A percentile compares a stretch with the other conserved stretches of the same genome.
Evolutionary conservation across 352 stramenopile genomes (phyloP).

Genomic region (Globisporangium camurandrum): DNA sequence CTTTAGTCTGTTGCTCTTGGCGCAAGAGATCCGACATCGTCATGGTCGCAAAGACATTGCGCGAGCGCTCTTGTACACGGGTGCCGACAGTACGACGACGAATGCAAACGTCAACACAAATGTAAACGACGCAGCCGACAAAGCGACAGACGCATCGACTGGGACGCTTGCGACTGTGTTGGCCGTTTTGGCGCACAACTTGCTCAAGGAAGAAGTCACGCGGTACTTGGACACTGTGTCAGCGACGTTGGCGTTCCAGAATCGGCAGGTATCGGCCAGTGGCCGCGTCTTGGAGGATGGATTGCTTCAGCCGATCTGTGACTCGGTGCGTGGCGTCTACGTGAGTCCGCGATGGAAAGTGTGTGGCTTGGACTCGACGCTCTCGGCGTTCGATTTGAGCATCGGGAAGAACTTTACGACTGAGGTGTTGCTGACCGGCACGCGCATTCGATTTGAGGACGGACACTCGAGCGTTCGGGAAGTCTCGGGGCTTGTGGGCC

Average conservation of each 20-base stretch:
- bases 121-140: slow-evolving; percentile 21
- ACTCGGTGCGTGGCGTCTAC: slow-evolving; percentile 76
- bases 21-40: slow-evolving; percentile 74
- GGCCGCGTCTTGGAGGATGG: slow-evolving; percentile 70
- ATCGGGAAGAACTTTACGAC: slow-evolving; percentile 83
- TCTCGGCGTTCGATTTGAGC: slow-evolving; percentile 72
- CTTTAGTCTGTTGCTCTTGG: slow-evolving; percentile 60
- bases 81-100: slow-evolving; percentile 8
- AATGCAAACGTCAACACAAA: not conserved
- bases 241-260: slow-evolving; percentile 52
- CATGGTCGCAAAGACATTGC: slow-evolving; percentile 69
- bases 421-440: slow-evolving; percentile 73
- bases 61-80: slow-evolving; percentile 47
- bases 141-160: slow-evolving; percentile 23
- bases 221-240: slow-evolving; percentile 67
- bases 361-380: slow-evolving; percentile 65
- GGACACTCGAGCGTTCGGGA: slow-evolving; percentile 48
- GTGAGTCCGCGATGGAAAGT: slow-evolving; percentile 73
- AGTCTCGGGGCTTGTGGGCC: slow-evolving; percentile 43
- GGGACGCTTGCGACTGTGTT: slow-evolving; percentile 55
- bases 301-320: slow-evolving; percentile 72
- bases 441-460: slow-evolving; percentile 64
- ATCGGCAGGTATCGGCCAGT: slow-evolving; percentile 40
- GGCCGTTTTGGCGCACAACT: slow-evolving; percentile 58
- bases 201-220: slow-evolving; percentile 72